A percentile compares a stretch with the other conserved stretches of the same genome.
Evolutionary conservation across 176 grass and related monocot genomes (phyloP).

Genomic region (Eleusine coracana): DNA sequence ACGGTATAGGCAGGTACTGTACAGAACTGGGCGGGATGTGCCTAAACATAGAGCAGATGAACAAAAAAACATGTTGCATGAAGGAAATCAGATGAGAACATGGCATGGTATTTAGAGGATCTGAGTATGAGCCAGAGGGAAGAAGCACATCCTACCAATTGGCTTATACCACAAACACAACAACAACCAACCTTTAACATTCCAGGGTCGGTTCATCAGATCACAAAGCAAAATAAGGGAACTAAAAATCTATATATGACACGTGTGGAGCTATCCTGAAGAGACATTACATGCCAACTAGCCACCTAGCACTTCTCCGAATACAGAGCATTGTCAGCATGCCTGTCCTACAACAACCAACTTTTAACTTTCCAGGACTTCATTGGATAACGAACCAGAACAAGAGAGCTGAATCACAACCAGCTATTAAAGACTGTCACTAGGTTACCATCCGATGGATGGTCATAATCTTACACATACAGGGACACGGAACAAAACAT

Average conservation of each 20-base stretch:
- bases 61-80: background rate
- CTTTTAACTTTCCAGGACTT: background rate
- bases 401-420: background rate
- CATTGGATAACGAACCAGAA: background rate
- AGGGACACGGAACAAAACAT: background rate
- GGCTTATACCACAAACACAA: too few species aligned
- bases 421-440: background rate
- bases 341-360: background rate
- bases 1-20: background rate
- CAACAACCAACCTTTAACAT: too few species aligned
- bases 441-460: background rate
- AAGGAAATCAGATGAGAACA: background rate
- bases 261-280: background rate
- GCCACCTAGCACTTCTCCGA: background rate
- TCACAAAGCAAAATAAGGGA: too few species aligned
- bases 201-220: too few species aligned
- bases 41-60: background rate
- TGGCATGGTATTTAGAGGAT: background rate
- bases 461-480: background rate
- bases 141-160: background rate
- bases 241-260: background rate
- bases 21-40: background rate
- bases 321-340: background rate
- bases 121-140: background rate
- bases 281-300: background rate